phyloP scores from a whole-genome alignment of 768 basidiomycete species.

The Russula vinacea region DNA sequence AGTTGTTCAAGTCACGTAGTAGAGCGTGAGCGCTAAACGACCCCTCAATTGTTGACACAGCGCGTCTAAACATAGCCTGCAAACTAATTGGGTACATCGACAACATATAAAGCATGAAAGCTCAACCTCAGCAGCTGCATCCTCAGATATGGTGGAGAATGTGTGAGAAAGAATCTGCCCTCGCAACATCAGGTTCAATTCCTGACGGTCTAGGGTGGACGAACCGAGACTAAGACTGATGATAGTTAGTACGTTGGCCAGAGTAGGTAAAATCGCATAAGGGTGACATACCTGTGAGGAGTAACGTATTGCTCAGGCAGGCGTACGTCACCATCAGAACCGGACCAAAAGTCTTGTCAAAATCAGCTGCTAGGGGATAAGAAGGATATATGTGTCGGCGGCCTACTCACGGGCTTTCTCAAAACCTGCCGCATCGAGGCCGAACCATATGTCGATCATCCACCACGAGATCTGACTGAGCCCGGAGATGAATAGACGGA shows the following conservation, averaged over 20 bases:
- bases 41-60: constrained; percentile 95
- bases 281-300: constrained; percentile 70
- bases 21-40: constrained; percentile 31
- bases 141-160: constrained; percentile 88
- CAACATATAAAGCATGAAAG: neutral
- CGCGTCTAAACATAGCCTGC: constrained; percentile 91
- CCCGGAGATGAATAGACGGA: neutral
- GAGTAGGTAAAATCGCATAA: constrained; percentile 1
- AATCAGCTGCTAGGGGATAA: constrained; percentile 47
- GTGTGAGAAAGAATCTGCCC: constrained; percentile 88
- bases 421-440: constrained; percentile 91
- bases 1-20: neutral
- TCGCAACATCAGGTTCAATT: neutral
- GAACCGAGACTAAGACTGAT: constrained; percentile 22
- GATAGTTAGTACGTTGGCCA: constrained; percentile 7
- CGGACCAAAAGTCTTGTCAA: constrained; percentile 88
- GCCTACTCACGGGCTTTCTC: constrained; percentile 64
- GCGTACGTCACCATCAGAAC: constrained; percentile 89
- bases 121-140: constrained; percentile 84
- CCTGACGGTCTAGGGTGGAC: neutral
- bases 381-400: constrained; percentile 7
- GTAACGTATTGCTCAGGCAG: constrained; percentile 85
- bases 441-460: constrained; percentile 93
- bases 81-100: constrained; percentile 10
- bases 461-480: constrained; percentile 79